These are phyloP conservation scores for Yamadazyma oceani DNA, from an alignment of 1,139 yeast genomes.

Conservation along the genomic window DNA sequence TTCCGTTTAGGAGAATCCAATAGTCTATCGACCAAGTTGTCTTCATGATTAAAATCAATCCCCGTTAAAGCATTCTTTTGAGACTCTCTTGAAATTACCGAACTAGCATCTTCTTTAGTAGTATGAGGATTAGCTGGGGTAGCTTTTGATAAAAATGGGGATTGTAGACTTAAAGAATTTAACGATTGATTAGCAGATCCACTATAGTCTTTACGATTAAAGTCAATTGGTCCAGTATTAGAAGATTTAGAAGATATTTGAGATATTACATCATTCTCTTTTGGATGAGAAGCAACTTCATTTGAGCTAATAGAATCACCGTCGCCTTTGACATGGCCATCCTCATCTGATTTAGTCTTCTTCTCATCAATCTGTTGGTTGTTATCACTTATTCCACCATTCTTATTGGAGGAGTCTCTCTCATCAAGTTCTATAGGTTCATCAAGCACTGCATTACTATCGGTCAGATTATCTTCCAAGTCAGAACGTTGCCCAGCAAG, in stretches of 20 bases:
- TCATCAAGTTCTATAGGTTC: no score
- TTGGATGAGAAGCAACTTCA: background rate
- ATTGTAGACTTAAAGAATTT: constrained; percentile 29
- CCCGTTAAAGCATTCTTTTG: constrained; percentile 13
- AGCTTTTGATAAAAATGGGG: constrained; percentile 44
- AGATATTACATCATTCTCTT: constrained; percentile 5
- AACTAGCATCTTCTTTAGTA: constrained; percentile 52
- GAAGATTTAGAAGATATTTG: constrained; percentile 23
- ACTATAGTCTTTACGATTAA: constrained; percentile 3
- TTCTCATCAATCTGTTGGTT: background rate
- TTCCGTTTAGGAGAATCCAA: constrained; percentile 13
- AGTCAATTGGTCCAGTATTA: constrained; percentile 5
- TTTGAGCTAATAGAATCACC: constrained; percentile 1
- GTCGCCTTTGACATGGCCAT: background rate
- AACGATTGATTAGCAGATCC: constrained; percentile 9
- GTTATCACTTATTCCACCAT: no score
- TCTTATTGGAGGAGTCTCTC: no score
- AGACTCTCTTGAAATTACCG: constrained; percentile 38
- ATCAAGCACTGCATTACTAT: no score
- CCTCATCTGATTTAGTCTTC: background rate
- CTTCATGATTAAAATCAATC: constrained; percentile 9
- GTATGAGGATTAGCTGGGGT: constrained; percentile 61
- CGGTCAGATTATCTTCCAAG: background rate
- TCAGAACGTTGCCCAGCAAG: background rate
- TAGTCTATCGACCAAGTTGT: constrained; percentile 15